Evolutionary conservation across 371 early-diverging fungal genomes (phyloP), one percentile per base, ranked within the genome.

Genomic region (Chytridiales sp.): DNA sequence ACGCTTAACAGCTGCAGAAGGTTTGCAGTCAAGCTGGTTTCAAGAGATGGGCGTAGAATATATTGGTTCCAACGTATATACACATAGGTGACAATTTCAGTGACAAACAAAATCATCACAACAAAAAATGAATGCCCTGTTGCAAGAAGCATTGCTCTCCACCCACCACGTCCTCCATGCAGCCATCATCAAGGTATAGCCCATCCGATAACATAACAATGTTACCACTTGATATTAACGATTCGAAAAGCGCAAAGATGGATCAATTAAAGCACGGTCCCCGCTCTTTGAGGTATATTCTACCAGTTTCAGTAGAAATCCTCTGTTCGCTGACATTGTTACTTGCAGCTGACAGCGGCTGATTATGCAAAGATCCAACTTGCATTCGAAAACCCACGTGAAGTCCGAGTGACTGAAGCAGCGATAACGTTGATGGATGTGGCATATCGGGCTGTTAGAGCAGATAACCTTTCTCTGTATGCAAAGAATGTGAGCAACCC

Each of bases 41-140:
- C n/a, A n/a, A n/a, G n/a, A n/a, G n/a, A n/a, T n/a, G n/a, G n/a
- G n/a, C n/a, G n/a, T n/a, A n/a, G n/a, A n/a, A n/a, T n/a, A n/a
- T n/a, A n/a, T n/a, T n/a, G n/a, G n/a, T n/a, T n/a, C n/a, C n/a
- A n/a, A n/a, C n/a, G n/a, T n/a, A n/a, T n/a, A n/a, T n/a, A n/a
- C n/a, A n/a, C n/a, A n/a, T n/a, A n/a, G n/a, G n/a, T n/a, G n/a
- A n/a, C n/a, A n/a, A n/a, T n/a, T n/a, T n/a, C n/a, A n/a, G n/a
- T n/a, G n/a, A n/a, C n/a, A n/a, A n/a, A n/a, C n/a, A 55, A 82
- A 83, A 80, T 86, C 61, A 84, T 88, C 62, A 39, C 29, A 59
- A 26, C 36, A 32, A 34, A 11, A 6, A 39, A 78, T 78, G 79
- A 78, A 78, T 54, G 60, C 75, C 11, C 62, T 79, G 4, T 57